These are phyloP conservation scores for Megacollybia marginata DNA, from an alignment of 768 basidiomycete species.

Conservation along the genomic window DNA sequence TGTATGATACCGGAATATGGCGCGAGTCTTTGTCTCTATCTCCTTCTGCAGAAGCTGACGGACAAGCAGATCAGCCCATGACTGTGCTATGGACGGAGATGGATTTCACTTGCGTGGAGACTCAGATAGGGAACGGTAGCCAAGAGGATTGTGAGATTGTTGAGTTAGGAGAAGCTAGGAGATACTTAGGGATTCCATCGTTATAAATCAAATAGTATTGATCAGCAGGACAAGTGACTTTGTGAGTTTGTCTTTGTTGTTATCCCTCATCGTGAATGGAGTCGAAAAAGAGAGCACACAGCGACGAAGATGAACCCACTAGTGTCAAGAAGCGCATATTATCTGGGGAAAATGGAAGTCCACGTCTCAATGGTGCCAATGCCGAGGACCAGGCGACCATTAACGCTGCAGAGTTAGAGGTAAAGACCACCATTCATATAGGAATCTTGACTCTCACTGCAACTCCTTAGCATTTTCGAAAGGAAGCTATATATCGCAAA, in stretches of 20 bases:
- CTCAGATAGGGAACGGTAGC: slow-evolving; percentile 81
- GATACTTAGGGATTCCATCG: slow-evolving; percentile 26
- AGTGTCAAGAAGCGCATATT: slow-evolving; percentile 53
- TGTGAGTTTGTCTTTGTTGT: background rate
- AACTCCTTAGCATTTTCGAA: slow-evolving; percentile 52
- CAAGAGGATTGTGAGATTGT: slow-evolving; percentile 82
- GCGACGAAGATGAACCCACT: slow-evolving; percentile 40
- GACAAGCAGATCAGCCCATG: slow-evolving; percentile 80
- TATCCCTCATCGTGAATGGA: slow-evolving; percentile 28
- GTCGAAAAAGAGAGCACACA: slow-evolving; percentile 52
- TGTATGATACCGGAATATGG: slow-evolving; percentile 82
- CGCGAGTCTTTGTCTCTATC: slow-evolving; percentile 50
- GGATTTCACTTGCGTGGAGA: slow-evolving; percentile 87
- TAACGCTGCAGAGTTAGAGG: slow-evolving; percentile 59
- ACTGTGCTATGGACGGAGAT: slow-evolving; percentile 73
- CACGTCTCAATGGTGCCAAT: slow-evolving; percentile 42
- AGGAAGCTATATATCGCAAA: slow-evolving; percentile 78
- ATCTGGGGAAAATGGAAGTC: slow-evolving; percentile 42
- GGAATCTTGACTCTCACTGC: background rate
- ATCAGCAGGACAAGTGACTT: background rate
- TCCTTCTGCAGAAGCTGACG: slow-evolving; percentile 1
- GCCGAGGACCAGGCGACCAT: slow-evolving; percentile 38
- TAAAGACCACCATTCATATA: slow-evolving; percentile 21
- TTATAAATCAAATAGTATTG: background rate
- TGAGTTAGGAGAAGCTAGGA: slow-evolving; percentile 28